Base-by-base conservation (phyloP, 495 filamentous ascomycete species). In the Trichocladium uniseriatum region DNA sequence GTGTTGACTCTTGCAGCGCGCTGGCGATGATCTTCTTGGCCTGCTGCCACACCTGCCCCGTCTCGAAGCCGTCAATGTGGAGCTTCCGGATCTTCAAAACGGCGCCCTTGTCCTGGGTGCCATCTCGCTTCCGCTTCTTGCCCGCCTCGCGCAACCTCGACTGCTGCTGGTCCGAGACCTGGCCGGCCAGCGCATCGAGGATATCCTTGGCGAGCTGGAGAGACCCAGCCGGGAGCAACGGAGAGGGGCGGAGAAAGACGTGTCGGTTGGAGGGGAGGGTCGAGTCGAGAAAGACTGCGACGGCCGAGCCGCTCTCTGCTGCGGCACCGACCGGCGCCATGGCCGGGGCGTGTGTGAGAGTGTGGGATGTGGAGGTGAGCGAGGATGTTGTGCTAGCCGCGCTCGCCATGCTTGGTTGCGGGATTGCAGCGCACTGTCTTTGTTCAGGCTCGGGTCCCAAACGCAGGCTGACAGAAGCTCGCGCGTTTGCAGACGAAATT, bases 1-100 rank as follows among this genome's bases (percentile, higher is more conserved):
- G 73, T 11, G 52, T 56, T 7, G 67, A 62, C 52, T 73, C 66
- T 19, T 66, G 43, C 1, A 74, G 51, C 16, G 71, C 59, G 41
- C 70, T 74, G 20, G 71, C 67, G 47, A 92, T 75, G 18, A 98
- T 85, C 61, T 84, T 79, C 54, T 77, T 82, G 5, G 88, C 87
- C 67, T 98, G 92, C 61, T 95, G 87, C 88, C 90, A 97, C 15
- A 98, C 80, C 68, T 97, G 92, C 38, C 81, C 80, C 19, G 85
- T 80, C 50, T 82, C 85, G 65, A 98, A 95, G 0, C 91, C 92
- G 22, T 95, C 82, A 24, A 86, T 72, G 64, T 97, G 82, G 18
- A 98, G 66, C 64, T 85, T 84, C 58, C 82, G 77, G 50, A 91
- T 67, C 52, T 84, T 85, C 50, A 91, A 61, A 16, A 78, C 63